A percentile compares a stretch with the other conserved stretches of the same genome.
Evolutionary conservation across 139 green algal genomes (phyloP).

Genomic region (Chlorella vulgaris): DNA sequence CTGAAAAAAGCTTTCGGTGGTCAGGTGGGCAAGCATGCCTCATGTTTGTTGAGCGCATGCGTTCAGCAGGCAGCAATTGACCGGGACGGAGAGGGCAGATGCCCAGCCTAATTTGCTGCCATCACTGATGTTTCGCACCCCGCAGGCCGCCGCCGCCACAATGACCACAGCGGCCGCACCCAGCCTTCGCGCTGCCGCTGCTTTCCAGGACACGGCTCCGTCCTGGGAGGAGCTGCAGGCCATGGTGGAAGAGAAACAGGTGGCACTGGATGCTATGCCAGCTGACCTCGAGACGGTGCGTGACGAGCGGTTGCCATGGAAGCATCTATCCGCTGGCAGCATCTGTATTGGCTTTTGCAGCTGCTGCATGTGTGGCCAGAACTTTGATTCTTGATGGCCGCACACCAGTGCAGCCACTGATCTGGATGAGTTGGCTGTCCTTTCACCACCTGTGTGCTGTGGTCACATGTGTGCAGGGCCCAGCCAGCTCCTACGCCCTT

Average conservation of each 20-base stretch:
- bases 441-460: too few relatives aligned
- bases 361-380: too few relatives aligned
- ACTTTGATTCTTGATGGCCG: too few relatives aligned
- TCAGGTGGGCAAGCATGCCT: too few relatives aligned
- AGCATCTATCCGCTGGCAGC: neutral
- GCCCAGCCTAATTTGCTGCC: neutral
- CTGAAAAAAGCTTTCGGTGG: conserved; percentile 17
- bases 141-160: neutral
- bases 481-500: conserved; percentile 65
- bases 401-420: too few relatives aligned
- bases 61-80: too few relatives aligned
- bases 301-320: neutral
- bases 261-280: conserved; percentile 17
- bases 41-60: too few relatives aligned
- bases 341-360: too few relatives aligned
- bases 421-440: too few relatives aligned
- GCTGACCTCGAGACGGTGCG: conserved; percentile 46
- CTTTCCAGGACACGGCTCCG: conserved; percentile 70
- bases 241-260: conserved; percentile 49
- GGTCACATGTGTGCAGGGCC: too few relatives aligned
- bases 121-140: too few relatives aligned
- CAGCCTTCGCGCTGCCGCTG: neutral
- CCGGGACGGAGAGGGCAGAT: too few relatives aligned
- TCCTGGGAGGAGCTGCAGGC: conserved; percentile 64
- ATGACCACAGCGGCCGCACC: neutral